Conservation (phyloP, 2,329 filamentous ascomycete genomes). For the Fusarium sp. region DNA sequence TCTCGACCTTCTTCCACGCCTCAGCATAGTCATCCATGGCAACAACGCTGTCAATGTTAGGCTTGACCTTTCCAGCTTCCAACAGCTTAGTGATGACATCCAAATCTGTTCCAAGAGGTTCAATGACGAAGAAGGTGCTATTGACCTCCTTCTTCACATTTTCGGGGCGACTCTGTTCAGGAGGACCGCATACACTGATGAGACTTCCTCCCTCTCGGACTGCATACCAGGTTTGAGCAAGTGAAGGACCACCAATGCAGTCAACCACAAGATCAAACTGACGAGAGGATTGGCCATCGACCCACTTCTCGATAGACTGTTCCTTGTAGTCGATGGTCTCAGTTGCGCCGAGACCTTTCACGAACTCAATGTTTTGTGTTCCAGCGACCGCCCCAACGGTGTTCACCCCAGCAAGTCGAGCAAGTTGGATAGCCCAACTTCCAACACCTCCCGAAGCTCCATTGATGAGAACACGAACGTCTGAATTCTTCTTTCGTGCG, state of each 20-base stretch:
- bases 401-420: slow-evolving; percentile 9
- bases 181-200: slow-evolving; percentile 17
- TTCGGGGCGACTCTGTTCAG: slow-evolving; percentile 21
- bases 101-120: slow-evolving; percentile 24
- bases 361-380: slow-evolving; percentile 7
- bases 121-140: slow-evolving; percentile 29
- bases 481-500: slow-evolving; percentile 1
- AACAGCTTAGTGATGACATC: slow-evolving; percentile 20
- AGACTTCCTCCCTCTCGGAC: slow-evolving; percentile 23
- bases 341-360: slow-evolving; percentile 16
- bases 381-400: slow-evolving; percentile 7
- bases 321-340: slow-evolving; percentile 33
- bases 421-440: slow-evolving; percentile 31
- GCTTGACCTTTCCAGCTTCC: slow-evolving; percentile 27
- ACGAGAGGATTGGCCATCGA: not conserved
- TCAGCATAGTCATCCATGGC: slow-evolving; percentile 10
- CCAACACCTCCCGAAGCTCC: slow-evolving; percentile 29
- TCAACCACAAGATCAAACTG: slow-evolving; percentile 33
- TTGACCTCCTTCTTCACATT: slow-evolving; percentile 20
- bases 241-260: slow-evolving; percentile 26
- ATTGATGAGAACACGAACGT: slow-evolving; percentile 16
- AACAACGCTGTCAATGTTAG: slow-evolving; percentile 33
- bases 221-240: slow-evolving; percentile 27
- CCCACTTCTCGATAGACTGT: slow-evolving; percentile 24
- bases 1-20: slow-evolving; percentile 38